Percentiles rank a stretch among this genome's conserved stretches.
These are phyloP conservation scores for Xylaria acuta DNA, from an alignment of 495 filamentous ascomycete genomes.

Conservation along the genomic window DNA sequence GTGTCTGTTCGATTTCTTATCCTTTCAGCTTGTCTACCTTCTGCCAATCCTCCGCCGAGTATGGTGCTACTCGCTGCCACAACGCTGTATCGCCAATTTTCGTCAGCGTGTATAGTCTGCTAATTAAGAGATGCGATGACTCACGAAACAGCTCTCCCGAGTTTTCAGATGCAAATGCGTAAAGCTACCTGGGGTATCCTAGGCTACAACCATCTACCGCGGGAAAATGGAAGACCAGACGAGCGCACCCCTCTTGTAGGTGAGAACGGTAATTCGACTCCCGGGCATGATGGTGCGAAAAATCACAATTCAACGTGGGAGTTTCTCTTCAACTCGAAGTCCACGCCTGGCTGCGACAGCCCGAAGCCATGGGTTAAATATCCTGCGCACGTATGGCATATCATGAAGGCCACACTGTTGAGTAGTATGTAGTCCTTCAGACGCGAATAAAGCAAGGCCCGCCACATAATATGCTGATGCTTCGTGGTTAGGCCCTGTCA, in stretches of 20 bases:
- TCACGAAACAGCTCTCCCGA: conserved; percentile 37
- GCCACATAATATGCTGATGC: background rate
- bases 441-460: background rate
- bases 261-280: conserved; percentile 9
- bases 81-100: background rate
- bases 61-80: conserved; percentile 11
- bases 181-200: conserved; percentile 35
- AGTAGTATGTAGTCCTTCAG: conserved; percentile 53
- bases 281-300: conserved; percentile 23
- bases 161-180: conserved; percentile 37
- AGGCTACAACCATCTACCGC: conserved; percentile 22
- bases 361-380: conserved; percentile 61
- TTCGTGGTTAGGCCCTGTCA: conserved; percentile 68
- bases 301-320: conserved; percentile 34
- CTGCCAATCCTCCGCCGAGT: background rate
- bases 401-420: conserved; percentile 58
- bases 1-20: background rate
- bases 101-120: conserved; percentile 26
- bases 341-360: conserved; percentile 56
- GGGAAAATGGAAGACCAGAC: conserved; percentile 34
- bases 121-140: conserved; percentile 41
- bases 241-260: conserved; percentile 45
- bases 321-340: conserved; percentile 52
- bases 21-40: background rate
- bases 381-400: conserved; percentile 59